phyloP scores from a whole-genome alignment of 306 rosid species.

The Sicyos baderoa region DNA sequence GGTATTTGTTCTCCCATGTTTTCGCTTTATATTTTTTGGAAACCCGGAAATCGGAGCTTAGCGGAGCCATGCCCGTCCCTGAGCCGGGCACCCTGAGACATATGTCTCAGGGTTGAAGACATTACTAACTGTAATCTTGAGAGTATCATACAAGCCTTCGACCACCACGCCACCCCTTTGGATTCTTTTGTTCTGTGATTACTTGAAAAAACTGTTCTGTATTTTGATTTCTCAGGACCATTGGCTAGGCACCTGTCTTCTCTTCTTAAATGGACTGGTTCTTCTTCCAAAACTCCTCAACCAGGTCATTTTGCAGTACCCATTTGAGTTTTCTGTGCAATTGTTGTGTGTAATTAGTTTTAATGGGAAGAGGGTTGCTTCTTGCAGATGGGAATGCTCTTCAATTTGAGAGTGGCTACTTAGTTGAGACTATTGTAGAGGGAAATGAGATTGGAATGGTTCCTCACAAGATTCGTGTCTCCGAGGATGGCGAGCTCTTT shows the following conservation, averaged over 20 bases:
- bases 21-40: background rate
- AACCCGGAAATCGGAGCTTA: too few species aligned
- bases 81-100: too few species aligned
- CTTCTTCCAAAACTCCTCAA: constrained; percentile 58
- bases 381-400: constrained; percentile 71
- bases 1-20: background rate
- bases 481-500: constrained; percentile 84
- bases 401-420: constrained; percentile 89
- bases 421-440: constrained; percentile 87
- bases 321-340: constrained; percentile 1
- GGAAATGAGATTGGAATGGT: constrained; percentile 78
- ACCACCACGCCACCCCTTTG: too few species aligned
- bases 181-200: too few species aligned
- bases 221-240: constrained; percentile 52
- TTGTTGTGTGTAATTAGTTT: background rate
- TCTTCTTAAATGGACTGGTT: constrained; percentile 76
- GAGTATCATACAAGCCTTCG: too few species aligned
- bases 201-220: constrained; percentile 5
- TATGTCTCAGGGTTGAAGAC: too few species aligned
- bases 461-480: constrained; percentile 69
- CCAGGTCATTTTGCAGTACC: constrained; percentile 41
- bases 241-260: constrained; percentile 66
- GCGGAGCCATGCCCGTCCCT: too few species aligned
- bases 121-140: too few species aligned
- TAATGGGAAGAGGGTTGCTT: constrained; percentile 7